phyloP scores from a whole-genome alignment of 352 stramenopile species.

The Peronospora belbahrii region DNA sequence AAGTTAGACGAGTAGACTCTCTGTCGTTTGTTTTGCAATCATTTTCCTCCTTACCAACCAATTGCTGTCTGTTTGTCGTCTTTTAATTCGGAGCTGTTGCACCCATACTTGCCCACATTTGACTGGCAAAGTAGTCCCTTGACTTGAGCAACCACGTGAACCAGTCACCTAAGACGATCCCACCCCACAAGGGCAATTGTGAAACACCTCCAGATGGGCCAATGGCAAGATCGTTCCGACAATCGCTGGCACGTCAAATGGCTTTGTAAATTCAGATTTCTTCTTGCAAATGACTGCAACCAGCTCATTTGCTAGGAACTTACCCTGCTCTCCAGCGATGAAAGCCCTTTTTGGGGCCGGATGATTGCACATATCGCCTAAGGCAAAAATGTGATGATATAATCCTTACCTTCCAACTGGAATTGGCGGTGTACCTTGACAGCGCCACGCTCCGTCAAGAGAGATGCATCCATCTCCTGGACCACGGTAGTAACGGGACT shows the following conservation, averaged over 20 bases:
- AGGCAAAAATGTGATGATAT: slow-evolving; percentile 44
- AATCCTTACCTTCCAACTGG: slow-evolving; percentile 38
- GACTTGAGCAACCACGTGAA: slow-evolving; percentile 42
- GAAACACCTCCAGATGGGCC: slow-evolving; percentile 41
- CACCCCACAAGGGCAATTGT: slow-evolving; percentile 44
- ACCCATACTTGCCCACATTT: slow-evolving; percentile 27
- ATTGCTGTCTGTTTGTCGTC: background rate
- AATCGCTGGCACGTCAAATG: slow-evolving; percentile 11
- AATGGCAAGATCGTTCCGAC: slow-evolving; percentile 33
- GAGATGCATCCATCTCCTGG: slow-evolving; percentile 32
- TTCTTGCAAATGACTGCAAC: slow-evolving; percentile 20
- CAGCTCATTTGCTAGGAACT: slow-evolving; percentile 32
- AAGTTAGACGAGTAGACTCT: no score
- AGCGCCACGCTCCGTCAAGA: slow-evolving; percentile 30
- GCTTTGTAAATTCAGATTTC: slow-evolving; percentile 20
- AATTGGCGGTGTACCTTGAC: slow-evolving; percentile 43
- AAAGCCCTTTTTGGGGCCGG: slow-evolving; percentile 36
- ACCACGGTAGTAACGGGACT: slow-evolving; percentile 26
- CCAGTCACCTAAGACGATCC: slow-evolving; percentile 43
- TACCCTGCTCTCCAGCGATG: slow-evolving; percentile 36
- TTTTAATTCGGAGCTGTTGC: slow-evolving; percentile 17
- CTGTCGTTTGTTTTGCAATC: no score
- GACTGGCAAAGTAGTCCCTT: slow-evolving; percentile 33
- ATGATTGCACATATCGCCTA: slow-evolving; percentile 52
- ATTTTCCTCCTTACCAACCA: background rate